Conservation (phyloP, 352 stramenopile genomes). For the Phytophthora idaei region DNA sequence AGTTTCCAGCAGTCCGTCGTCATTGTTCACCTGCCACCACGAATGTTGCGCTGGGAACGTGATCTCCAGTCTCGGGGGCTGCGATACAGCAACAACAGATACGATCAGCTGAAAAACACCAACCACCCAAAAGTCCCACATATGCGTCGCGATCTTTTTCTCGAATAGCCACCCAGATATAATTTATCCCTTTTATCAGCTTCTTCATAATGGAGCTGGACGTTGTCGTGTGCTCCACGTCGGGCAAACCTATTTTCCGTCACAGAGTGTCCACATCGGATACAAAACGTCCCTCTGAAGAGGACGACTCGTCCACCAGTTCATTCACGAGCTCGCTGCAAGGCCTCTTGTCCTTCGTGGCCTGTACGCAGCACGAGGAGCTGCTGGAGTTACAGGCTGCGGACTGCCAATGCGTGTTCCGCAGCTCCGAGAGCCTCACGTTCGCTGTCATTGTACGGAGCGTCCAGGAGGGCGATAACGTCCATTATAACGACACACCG, state of each 20-base stretch:
- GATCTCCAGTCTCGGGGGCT: conserved; percentile 18
- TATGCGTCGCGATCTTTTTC: conserved; percentile 22
- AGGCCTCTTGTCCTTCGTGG: conserved; percentile 65
- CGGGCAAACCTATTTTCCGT: conserved; percentile 67
- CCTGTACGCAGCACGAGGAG: conserved; percentile 60
- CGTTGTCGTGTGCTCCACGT: conserved; percentile 60
- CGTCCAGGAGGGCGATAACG: conserved; percentile 12
- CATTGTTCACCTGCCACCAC: conserved; percentile 31
- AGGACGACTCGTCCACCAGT: conserved; percentile 35
- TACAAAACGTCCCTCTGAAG: conserved; percentile 6
- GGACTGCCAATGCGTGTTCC: conserved; percentile 54
- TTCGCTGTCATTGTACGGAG: conserved; percentile 55
- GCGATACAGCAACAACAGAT: neutral
- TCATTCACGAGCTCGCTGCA: conserved; percentile 72
- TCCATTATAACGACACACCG: conserved; percentile 3
- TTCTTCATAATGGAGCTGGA: conserved; percentile 41
- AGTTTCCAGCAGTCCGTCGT: conserved; percentile 13
- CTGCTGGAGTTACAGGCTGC: conserved; percentile 54
- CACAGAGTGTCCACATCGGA: conserved; percentile 31
- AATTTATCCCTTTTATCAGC: neutral
- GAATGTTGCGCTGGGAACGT: conserved; percentile 49
- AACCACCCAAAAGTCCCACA: conserved; percentile 11
- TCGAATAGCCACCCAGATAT: neutral
- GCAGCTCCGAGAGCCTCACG: conserved; percentile 52
- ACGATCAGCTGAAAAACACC: neutral